phyloP scores from a whole-genome alignment of 345 rosid species.

The Brassica incana region DNA sequence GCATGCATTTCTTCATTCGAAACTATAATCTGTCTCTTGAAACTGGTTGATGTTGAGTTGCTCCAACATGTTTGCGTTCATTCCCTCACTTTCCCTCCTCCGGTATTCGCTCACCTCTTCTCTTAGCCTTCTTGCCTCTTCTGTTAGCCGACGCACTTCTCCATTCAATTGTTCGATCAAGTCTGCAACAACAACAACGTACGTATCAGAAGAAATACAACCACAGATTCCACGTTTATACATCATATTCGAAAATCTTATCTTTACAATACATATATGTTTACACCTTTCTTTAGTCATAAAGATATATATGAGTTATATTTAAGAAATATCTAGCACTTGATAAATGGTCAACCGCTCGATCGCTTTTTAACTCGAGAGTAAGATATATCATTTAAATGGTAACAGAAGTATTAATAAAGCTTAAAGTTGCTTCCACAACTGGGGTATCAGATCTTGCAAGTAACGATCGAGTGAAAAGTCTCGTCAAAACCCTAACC shows the following conservation, averaged over 20 bases:
- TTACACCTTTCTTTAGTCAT: neutral
- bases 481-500: neutral
- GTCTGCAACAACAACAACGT: constrained; percentile 44
- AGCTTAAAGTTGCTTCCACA: neutral
- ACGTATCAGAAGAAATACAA: neutral
- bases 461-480: neutral
- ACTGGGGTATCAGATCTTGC: neutral
- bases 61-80: neutral
- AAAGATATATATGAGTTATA: neutral
- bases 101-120: neutral
- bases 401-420: neutral
- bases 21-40: neutral
- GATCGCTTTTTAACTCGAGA: neutral
- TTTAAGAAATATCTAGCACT: neutral
- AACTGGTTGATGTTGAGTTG: neutral
- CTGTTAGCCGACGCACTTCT: constrained; percentile 49
- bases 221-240: neutral
- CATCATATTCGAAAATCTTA: neutral
- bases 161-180: constrained; percentile 60
- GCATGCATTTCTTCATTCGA: neutral
- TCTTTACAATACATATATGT: neutral
- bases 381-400: neutral
- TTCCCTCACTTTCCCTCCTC: neutral
- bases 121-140: neutral
- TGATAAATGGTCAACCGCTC: neutral